A percentile compares a stretch with the other conserved stretches of the same genome.
Evolutionary conservation across 2,329 filamentous ascomycete genomes (phyloP).

Genomic region (Fusarium anguioides): DNA sequence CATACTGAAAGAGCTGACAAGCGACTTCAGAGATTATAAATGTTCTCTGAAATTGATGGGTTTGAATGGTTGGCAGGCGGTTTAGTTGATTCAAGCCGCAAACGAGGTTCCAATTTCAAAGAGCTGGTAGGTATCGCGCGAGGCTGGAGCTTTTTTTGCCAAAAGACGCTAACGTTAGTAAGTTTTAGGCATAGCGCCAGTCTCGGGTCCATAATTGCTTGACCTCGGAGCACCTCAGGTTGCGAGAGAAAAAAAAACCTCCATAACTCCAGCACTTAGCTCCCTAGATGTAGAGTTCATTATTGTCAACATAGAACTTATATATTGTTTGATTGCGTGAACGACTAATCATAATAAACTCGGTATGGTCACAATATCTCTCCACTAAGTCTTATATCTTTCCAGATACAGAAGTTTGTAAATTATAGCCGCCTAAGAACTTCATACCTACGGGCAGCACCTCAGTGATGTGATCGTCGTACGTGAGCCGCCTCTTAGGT

Average conservation of each 20-base stretch:
- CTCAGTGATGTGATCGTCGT: not conserved
- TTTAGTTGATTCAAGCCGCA: slow-evolving; percentile 46
- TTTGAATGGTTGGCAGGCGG: slow-evolving; percentile 35
- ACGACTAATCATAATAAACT: no score
- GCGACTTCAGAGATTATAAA: slow-evolving; percentile 24
- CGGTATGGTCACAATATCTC: no score
- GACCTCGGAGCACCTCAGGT: not conserved
- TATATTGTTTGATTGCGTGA: no score
- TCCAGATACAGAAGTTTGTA: no score
- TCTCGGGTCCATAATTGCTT: not conserved
- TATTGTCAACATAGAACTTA: no score
- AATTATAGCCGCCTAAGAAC: not conserved
- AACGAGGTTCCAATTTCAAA: slow-evolving; percentile 45
- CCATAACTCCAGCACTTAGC: no score
- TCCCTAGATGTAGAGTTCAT: no score
- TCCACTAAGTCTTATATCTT: no score
- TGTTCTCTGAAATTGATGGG: slow-evolving; percentile 39
- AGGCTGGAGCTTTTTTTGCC: slow-evolving; percentile 60
- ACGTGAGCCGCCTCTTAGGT: not conserved
- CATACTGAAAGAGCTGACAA: slow-evolving; percentile 63
- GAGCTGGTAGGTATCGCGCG: slow-evolving; percentile 48
- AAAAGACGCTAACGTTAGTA: slow-evolving; percentile 45
- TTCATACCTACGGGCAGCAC: no score
- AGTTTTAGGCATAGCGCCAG: slow-evolving; percentile 40
- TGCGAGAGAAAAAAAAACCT: slow-evolving; percentile 13